Base-by-base conservation (phyloP, 495 filamentous ascomycete species). In the Cercophora newfieldiana region DNA sequence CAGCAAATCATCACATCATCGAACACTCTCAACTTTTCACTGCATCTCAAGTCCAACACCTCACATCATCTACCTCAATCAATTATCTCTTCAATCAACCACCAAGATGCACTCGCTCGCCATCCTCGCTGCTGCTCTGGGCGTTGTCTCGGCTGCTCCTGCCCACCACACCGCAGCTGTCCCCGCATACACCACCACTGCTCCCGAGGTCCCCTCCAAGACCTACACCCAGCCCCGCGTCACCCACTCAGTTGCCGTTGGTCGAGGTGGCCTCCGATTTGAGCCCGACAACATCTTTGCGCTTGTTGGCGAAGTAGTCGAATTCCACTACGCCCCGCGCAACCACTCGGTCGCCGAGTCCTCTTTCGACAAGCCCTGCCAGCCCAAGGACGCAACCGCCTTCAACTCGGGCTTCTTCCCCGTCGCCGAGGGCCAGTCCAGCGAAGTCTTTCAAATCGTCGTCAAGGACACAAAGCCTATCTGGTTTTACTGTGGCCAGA, bases 291-390 rank as follows among this genome's bases (percentile, higher is more conserved):
- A 76, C 58, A 71, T 87, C 64, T 77, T 76, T 3, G 86, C 85
- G 2, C 74, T 77, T 5, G 69, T 79, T 3, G 86, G 86, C 26
- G 82, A 84, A 61, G 63, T 80, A 5, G 69, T 89, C 60, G 77
- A 84, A 31, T 89, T 85, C 67, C 78, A 86, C 66, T 89, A 86
- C 76, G 82, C 80, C 64, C 83, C 84, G 1, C 74, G 74, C 31
- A 87, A 86, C 67, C 87, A 89, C 72, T 84, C 82, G 19, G 83
- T 89, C 53, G 82, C 81, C 14, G 80, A 86, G 59, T 78, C 84
- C 7, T 77, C 81, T 29, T 89, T 85, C 68, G 62, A 61, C 29
- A 74, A 77, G 1, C 85, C 87, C 2, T 89, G 86, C 74, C 68
- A 78, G 24, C 84, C 86, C 24, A 33, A 64, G 22, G 57, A 61